Evolutionary conservation across 2,329 filamentous ascomycete genomes (phyloP).

Genomic region (Alternaria burnsii): DNA sequence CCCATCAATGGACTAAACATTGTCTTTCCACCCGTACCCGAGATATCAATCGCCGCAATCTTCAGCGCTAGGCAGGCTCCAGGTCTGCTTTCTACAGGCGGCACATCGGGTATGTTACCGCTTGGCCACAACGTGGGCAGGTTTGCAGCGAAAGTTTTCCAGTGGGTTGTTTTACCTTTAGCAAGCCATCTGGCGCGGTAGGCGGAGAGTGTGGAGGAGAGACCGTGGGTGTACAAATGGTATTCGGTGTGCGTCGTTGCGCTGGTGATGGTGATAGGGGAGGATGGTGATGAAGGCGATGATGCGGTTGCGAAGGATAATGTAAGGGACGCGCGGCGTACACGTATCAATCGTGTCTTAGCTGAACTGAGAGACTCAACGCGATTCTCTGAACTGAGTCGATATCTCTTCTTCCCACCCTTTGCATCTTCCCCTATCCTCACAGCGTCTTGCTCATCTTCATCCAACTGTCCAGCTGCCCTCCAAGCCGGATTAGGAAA

Average conservation of each 20-base stretch:
- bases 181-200: neutral
- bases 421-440: rapidly evolving
- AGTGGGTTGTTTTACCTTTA: neutral
- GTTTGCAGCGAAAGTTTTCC: neutral
- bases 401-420: neutral
- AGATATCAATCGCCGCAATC: neutral
- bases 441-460: neutral
- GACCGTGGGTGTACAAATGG: neutral
- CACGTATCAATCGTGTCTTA: neutral
- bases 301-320: neutral
- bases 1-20: neutral
- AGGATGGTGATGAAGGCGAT: too few species aligned
- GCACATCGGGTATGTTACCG: neutral
- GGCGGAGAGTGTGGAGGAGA: neutral
- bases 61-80: neutral
- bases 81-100: neutral
- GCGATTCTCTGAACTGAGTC: neutral
- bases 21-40: neutral
- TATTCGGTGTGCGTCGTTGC: neutral
- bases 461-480: too few species aligned
- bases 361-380: neutral
- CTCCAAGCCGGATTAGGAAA: neutral
- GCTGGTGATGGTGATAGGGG: neutral
- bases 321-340: rapidly evolving
- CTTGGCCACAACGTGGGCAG: neutral